Percentiles rank a stretch among this genome's conserved stretches.
phyloP scores from a whole-genome alignment of 352 stramenopile species.

The Thalassiosira livingstoniorum region DNA sequence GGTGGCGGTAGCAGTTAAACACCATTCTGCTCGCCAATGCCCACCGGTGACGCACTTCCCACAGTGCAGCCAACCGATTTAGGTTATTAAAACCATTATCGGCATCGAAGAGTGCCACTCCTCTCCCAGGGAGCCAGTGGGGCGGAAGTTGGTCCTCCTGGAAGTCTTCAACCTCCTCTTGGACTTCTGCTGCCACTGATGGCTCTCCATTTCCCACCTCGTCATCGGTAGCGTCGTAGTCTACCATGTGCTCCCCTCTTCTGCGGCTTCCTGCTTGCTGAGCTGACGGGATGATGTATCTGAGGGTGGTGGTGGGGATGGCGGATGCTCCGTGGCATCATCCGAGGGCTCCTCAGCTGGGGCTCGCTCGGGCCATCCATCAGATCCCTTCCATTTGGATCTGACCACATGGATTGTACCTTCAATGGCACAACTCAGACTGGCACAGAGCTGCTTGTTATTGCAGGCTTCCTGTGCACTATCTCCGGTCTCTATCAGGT shows the following conservation, averaged over 20 bases:
- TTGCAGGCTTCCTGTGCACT: too few relatives aligned
- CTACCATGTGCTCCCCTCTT: too few relatives aligned
- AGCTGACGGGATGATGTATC: background rate
- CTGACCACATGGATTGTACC: constrained; percentile 50
- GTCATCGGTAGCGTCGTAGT: constrained; percentile 11
- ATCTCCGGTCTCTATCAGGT: too few relatives aligned
- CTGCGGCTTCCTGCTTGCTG: constrained; percentile 4
- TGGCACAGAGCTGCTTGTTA: background rate
- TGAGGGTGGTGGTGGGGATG: background rate
- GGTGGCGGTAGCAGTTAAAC: constrained; percentile 44
- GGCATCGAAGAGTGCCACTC: constrained; percentile 15
- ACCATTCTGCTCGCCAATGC: constrained; percentile 1
- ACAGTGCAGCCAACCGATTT: constrained; percentile 20
- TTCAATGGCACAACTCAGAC: constrained; percentile 52
- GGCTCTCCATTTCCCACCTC: too few relatives aligned
- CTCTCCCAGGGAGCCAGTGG: constrained; percentile 2
- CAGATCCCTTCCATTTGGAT: background rate
- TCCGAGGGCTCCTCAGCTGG: too few relatives aligned
- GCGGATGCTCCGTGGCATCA: too few relatives aligned
- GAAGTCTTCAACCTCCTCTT: background rate
- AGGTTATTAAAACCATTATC: constrained; percentile 35
- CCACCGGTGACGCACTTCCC: constrained; percentile 14
- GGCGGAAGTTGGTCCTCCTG: too few relatives aligned
- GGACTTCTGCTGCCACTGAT: background rate
- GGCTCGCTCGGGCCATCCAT: too few relatives aligned